phyloP scores from a whole-genome alignment of 805 yeast genomes.

The Candida orba region DNA sequence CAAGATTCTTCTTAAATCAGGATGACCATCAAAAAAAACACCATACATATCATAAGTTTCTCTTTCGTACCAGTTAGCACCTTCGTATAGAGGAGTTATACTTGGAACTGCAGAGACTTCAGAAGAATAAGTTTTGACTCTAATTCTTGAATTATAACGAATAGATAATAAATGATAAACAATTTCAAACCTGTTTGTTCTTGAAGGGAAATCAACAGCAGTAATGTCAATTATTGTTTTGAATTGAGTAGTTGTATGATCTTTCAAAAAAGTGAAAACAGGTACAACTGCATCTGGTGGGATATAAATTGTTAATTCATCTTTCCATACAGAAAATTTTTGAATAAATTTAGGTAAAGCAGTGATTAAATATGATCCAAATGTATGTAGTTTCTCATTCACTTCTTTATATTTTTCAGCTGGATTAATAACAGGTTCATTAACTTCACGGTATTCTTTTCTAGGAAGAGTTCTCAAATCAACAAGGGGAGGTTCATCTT shows the following conservation, averaged over 20 bases:
- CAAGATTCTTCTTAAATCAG: constrained; percentile 82
- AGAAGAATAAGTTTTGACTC: constrained; percentile 83
- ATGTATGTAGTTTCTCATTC: constrained; percentile 67
- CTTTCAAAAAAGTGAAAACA: constrained; percentile 59
- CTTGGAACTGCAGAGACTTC: constrained; percentile 81
- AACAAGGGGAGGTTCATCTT: constrained; percentile 12
- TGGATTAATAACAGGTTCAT: constrained; percentile 51
- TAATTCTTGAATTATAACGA: constrained; percentile 78
- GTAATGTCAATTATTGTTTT: constrained; percentile 76
- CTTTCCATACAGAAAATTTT: constrained; percentile 86
- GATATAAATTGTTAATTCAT: constrained; percentile 68
- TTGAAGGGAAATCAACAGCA: constrained; percentile 79
- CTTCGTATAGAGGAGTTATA: constrained; percentile 61
- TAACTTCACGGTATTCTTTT: constrained; percentile 18
- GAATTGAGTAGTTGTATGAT: constrained; percentile 78
- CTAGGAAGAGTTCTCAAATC: constrained; percentile 19
- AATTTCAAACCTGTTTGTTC: constrained; percentile 80
- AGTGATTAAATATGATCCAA: constrained; percentile 72
- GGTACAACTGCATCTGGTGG: constrained; percentile 73
- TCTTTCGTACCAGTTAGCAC: constrained; percentile 88
- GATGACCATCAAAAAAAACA: constrained; percentile 81
- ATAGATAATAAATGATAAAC: constrained; percentile 77
- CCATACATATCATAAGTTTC: constrained; percentile 87
- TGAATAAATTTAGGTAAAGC: constrained; percentile 77
- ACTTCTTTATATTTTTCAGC: constrained; percentile 66